Base-by-base conservation (phyloP, 2,329 filamentous ascomycete genomes). In the Xylaria polymorpha region DNA sequence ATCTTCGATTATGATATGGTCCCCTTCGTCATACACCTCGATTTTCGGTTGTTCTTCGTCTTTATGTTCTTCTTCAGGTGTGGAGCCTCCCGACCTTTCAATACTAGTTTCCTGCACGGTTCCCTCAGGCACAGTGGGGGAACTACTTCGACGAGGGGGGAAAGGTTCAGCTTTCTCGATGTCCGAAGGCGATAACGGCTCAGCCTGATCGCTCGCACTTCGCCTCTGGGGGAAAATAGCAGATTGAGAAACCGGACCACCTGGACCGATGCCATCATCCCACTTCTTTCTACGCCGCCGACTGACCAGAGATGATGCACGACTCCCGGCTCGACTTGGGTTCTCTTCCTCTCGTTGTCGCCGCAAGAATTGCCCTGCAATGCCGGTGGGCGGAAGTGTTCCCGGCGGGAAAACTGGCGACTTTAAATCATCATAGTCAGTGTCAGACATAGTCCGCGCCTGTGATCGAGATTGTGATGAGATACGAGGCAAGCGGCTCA, bases 231-330 rank as follows among this genome's bases (percentile, higher is more conserved):
- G 96, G 72, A 88, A 90, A 74, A 98, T 98, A 29, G 96, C 96
- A 43, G 95, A 97, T 77, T 97, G 90, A 69, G 88, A 92, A 74
- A 98, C 91, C 3, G 94, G 96, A 0, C 96, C 96, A 70, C 96
- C 96, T 3, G 92, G 91, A 2, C 90, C 92, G 74, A 88, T 87
- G n/a, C 87, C 90, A 69, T 88, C 87, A 71, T 93, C 91, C 85
- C 88, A 91, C 79, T 86, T 90, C 82, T 86, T 92, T 77, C 85
- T 90, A 58, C 89, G 87, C 69, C 90, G 88, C 64, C 87, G 86
- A n/a, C 86, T 85, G 71, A 83, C 87, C 78, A 82, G 82, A 70
- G 88, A 90, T 1, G 88, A 89, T 0, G 90, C 80, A 25, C 91
- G 86, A 73, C 89, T 90, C 37, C 81, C 83, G 4, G 83, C 81